Evolutionary conservation across 2,329 filamentous ascomycete species (phyloP).

Genomic region (Xylariaceae sp.): DNA sequence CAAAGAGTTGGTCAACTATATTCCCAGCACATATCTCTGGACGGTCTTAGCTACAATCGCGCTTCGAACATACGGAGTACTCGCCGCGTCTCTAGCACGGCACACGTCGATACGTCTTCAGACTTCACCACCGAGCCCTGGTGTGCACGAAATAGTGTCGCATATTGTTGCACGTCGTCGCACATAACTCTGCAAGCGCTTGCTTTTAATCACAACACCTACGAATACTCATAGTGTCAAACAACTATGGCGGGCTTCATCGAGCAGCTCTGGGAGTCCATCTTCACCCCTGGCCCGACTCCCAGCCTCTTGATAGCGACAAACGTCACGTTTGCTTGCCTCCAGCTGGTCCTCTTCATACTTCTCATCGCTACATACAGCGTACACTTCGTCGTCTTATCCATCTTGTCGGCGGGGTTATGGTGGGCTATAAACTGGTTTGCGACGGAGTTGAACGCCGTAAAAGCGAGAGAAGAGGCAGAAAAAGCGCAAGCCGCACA

Average conservation of each 20-base stretch:
- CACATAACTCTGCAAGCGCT: conserved; percentile 13
- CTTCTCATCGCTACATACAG: conserved; percentile 79
- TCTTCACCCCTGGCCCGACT: conserved; percentile 90
- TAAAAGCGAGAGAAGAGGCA: conserved; percentile 41
- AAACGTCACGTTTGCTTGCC: conserved; percentile 79
- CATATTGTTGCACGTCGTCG: conserved; percentile 24
- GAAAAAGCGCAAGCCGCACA: conserved; percentile 38
- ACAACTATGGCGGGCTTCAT: conserved; percentile 57
- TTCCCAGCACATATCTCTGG: neutral
- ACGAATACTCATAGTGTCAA: conserved; percentile 1
- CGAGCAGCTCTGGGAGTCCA: conserved; percentile 77
- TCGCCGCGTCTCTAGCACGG: conserved; percentile 1
- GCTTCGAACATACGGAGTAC: neutral
- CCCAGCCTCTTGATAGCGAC: conserved; percentile 83
- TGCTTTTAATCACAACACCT: conserved; percentile 3
- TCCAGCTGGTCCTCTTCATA: conserved; percentile 71
- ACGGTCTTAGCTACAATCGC: neutral
- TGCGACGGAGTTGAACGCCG: conserved; percentile 56
- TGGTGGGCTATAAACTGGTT: conserved; percentile 99
- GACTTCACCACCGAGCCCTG: conserved; percentile 6
- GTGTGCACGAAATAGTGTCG: conserved; percentile 2
- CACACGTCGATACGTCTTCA: conserved; percentile 1
- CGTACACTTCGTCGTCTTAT: conserved; percentile 83
- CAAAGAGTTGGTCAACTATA: neutral
- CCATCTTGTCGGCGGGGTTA: conserved; percentile 69